Percentiles rank a stretch among this genome's conserved stretches.
Evolutionary conservation across 1,139 yeast genomes (phyloP).

Genomic region (Yamadazyma kanchanaburiensis): DNA sequence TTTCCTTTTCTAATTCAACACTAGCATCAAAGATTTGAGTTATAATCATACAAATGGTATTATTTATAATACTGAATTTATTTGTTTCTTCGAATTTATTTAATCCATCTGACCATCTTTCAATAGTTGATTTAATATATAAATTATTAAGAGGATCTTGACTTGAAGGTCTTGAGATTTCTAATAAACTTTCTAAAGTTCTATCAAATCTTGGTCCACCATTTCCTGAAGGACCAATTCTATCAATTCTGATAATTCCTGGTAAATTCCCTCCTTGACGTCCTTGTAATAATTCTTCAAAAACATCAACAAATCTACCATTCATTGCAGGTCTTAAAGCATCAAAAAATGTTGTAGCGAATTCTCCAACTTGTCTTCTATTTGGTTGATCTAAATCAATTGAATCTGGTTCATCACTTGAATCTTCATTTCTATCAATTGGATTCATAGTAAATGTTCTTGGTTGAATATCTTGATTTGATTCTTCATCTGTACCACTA

Average conservation of each 20-base stretch:
- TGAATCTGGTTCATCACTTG: constrained; percentile 18
- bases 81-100: constrained; percentile 46
- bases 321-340: constrained; percentile 21
- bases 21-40: constrained; percentile 52
- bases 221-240: constrained; percentile 15
- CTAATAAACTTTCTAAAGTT: constrained; percentile 26
- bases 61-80: constrained; percentile 34
- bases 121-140: constrained; percentile 54
- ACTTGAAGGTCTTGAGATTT: constrained; percentile 9
- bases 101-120: constrained; percentile 68
- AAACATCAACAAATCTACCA: constrained; percentile 11
- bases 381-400: constrained; percentile 10
- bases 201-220: constrained; percentile 19
- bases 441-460: constrained; percentile 11
- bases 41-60: constrained; percentile 51
- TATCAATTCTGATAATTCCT: constrained; percentile 8
- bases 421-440: constrained; percentile 22
- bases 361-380: constrained; percentile 5
- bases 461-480: constrained; percentile 1
- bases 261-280: constrained; percentile 5
- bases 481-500: constrained; percentile 8
- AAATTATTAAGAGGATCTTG: constrained; percentile 19
- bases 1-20: constrained; percentile 29
- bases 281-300: no score
- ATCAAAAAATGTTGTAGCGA: constrained; percentile 23